phyloP scores from a whole-genome alignment of 345 rosid species.

The Zanthoxylum bungeanum region DNA sequence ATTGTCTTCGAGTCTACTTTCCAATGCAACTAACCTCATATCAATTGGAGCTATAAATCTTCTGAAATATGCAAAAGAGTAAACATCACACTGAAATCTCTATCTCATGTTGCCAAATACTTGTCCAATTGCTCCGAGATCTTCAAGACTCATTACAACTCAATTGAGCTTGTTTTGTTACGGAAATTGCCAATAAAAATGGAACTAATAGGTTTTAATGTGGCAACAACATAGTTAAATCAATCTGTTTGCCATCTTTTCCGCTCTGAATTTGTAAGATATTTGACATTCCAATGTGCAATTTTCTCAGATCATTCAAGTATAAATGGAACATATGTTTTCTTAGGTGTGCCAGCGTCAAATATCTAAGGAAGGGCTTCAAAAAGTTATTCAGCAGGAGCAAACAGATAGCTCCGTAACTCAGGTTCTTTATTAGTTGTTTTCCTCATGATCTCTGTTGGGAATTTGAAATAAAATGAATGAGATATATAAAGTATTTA shows the following conservation, averaged over 20 bases:
- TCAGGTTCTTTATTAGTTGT: conserved; percentile 44
- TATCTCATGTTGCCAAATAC: too few species aligned
- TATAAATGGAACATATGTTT: conserved; percentile 16
- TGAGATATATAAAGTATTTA: conserved; percentile 5
- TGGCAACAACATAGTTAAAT: conserved; percentile 3
- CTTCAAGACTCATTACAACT: too few species aligned
- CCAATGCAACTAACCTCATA: too few species aligned
- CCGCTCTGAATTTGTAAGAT: background rate
- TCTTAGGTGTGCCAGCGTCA: conserved; percentile 94
- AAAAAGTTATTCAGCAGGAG: conserved; percentile 84
- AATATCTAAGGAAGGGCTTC: conserved; percentile 99
- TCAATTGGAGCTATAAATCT: too few species aligned
- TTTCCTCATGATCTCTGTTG: conserved; percentile 8
- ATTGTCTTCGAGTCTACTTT: too few species aligned
- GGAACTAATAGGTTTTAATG: conserved; percentile 63
- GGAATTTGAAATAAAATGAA: conserved; percentile 7
- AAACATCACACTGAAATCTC: too few species aligned
- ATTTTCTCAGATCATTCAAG: conserved; percentile 13
- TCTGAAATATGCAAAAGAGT: too few species aligned
- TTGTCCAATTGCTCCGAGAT: too few species aligned
- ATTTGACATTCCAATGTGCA: conserved; percentile 6
- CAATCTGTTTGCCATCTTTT: background rate
- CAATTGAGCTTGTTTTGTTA: too few species aligned
- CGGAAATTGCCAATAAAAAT: too few species aligned
- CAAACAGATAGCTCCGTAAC: conserved; percentile 39